Percentiles rank a stretch among this genome's conserved stretches.
phyloP scores from a whole-genome alignment of 2,329 filamentous ascomycete genomes.

The Pestalotiopsis sp. region DNA sequence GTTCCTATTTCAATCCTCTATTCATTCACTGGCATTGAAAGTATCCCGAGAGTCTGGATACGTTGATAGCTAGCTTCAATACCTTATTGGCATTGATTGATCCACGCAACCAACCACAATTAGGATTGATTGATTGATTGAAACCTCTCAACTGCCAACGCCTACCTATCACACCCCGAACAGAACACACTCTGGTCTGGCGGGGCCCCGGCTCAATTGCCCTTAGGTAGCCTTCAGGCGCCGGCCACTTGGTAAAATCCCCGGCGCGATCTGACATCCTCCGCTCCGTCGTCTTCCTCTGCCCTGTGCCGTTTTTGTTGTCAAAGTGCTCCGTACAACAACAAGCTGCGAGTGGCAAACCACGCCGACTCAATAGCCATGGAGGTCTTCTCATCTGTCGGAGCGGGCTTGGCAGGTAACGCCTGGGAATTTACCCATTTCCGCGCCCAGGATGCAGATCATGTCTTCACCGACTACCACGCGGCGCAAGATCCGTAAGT shows the following conservation, averaged over 20 bases:
- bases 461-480: not conserved
- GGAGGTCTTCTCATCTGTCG: constrained; percentile 8
- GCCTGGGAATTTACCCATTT: not conserved
- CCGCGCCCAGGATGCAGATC: not conserved
- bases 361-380: not conserved
- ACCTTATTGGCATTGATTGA: not conserved
- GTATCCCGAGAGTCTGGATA: not conserved
- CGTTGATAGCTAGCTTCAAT: not conserved
- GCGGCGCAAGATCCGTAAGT: constrained; percentile 2
- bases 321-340: not conserved
- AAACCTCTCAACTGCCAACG: too few species aligned
- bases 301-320: not conserved
- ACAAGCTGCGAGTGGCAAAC: not conserved
- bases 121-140: too few species aligned
- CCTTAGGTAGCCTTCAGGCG: not conserved
- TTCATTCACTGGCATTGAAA: not conserved
- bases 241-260: not conserved
- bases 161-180: too few species aligned
- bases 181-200: not conserved
- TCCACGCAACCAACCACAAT: too few species aligned
- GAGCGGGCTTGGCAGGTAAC: not conserved
- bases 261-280: not conserved
- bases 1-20: not conserved
- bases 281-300: not conserved
- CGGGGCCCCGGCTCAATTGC: not conserved